Evolutionary conservation across 306 rosid species (phyloP).

Genomic region (Ochetophila trinervis): DNA sequence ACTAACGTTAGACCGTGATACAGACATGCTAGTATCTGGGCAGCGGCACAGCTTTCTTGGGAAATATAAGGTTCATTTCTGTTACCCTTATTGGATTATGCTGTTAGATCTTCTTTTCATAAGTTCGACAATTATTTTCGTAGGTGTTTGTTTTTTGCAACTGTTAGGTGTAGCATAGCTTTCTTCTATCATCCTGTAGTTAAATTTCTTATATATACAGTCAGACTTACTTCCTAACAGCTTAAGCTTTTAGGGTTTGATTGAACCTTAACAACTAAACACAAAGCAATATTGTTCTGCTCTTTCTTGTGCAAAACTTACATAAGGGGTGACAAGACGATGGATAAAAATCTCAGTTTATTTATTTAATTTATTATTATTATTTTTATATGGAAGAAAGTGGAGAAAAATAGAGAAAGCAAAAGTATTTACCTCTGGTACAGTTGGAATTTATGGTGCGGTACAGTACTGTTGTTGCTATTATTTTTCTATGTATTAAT

Average conservation of each 20-base stretch:
- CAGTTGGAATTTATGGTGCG: neutral
- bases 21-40: slow-evolving; percentile 89
- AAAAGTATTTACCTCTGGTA: neutral
- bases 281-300: neutral
- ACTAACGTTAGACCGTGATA: slow-evolving; percentile 78
- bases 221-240: too few species aligned
- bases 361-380: too few species aligned
- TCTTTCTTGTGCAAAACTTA: neutral
- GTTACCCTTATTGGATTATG: slow-evolving; percentile 13
- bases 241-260: too few species aligned
- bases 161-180: neutral
- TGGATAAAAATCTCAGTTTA: neutral
- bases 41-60: slow-evolving; percentile 97
- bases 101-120: neutral
- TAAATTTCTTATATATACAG: too few species aligned
- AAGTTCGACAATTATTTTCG: neutral
- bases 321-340: neutral
- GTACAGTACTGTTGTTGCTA: neutral
- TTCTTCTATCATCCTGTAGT: too few species aligned
- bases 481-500: neutral
- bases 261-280: too few species aligned
- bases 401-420: neutral
- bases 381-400: slow-evolving; percentile 2
- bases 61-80: slow-evolving; percentile 70
- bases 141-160: neutral